A percentile compares a stretch with the other conserved stretches of the same genome.
phyloP scores from a whole-genome alignment of 2,329 filamentous ascomycete genomes.

The Cryphonectria japonica region DNA sequence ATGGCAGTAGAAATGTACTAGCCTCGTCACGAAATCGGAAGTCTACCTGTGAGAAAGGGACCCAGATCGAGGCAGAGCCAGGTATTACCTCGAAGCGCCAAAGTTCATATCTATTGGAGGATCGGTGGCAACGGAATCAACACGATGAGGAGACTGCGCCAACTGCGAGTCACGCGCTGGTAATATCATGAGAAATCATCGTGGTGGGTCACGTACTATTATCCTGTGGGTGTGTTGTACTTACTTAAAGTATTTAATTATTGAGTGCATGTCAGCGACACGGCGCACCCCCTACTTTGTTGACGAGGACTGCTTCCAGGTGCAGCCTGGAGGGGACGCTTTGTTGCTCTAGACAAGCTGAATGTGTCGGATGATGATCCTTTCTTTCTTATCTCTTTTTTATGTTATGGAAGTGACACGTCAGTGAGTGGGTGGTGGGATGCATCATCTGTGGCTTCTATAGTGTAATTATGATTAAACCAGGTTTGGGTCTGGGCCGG shows the following conservation, averaged over 20 bases:
- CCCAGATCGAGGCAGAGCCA: no score
- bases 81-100: neutral
- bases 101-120: neutral
- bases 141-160: neutral
- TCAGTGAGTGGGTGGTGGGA: no score
- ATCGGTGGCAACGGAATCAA: neutral
- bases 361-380: neutral
- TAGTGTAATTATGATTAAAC: neutral
- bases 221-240: neutral
- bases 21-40: no score
- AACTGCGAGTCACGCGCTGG: neutral
- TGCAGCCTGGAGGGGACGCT: neutral
- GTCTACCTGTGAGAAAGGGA: neutral
- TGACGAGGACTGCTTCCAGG: neutral
- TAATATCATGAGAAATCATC: neutral
- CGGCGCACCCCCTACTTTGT: neutral
- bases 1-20: neutral
- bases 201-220: neutral
- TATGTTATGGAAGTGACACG: no score
- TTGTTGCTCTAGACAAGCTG: neutral
- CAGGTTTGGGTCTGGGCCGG: neutral
- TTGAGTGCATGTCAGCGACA: neutral
- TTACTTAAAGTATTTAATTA: neutral
- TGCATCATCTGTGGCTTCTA: neutral
- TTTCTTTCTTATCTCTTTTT: neutral